Conservation (phyloP, 768 basidiomycete genomes). For the Chiua virens region DNA sequence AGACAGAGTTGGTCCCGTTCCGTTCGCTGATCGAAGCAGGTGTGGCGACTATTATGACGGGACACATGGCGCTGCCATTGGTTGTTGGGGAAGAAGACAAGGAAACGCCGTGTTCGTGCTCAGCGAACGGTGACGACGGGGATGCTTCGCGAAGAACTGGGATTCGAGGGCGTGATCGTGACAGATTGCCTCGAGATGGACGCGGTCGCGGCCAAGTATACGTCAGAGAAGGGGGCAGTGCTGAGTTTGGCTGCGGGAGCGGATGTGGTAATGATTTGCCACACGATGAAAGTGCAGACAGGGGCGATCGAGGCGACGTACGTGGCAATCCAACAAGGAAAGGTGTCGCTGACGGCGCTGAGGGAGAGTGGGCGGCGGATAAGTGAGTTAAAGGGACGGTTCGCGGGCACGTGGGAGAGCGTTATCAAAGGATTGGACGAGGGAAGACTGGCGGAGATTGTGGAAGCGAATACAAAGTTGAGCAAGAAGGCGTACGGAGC, state of each 20-base stretch:
- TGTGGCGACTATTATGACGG: conserved; percentile 66
- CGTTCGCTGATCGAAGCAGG: conserved; percentile 38
- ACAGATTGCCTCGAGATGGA: conserved; percentile 82
- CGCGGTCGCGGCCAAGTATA: conserved; percentile 52
- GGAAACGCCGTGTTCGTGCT: conserved; percentile 60
- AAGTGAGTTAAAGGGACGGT: conserved; percentile 47
- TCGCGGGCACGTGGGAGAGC: conserved; percentile 48
- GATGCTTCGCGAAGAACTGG: conserved; percentile 50
- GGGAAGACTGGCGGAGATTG: conserved; percentile 26
- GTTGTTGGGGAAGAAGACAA: conserved; percentile 42
- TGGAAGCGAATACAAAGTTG: conserved; percentile 40
- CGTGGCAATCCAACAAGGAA: conserved; percentile 46
- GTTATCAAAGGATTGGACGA: conserved; percentile 32
- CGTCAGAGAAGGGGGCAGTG: conserved; percentile 45
- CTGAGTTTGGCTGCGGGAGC: conserved; percentile 60
- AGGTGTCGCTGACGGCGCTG: conserved; percentile 40
- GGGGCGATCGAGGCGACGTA: conserved; percentile 55
- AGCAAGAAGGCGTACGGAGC: conserved; percentile 47
- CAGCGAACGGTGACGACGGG: conserved; percentile 49
- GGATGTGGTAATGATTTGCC: conserved; percentile 77
- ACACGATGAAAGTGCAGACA: conserved; percentile 52
- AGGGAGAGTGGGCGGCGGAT: conserved; percentile 47
- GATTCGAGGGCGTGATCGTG: conserved; percentile 59
- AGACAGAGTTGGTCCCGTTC: conserved; percentile 63
- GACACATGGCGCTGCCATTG: conserved; percentile 68